Base-by-base conservation (phyloP, 345 rosid species). In the Raphanus sativus region DNA sequence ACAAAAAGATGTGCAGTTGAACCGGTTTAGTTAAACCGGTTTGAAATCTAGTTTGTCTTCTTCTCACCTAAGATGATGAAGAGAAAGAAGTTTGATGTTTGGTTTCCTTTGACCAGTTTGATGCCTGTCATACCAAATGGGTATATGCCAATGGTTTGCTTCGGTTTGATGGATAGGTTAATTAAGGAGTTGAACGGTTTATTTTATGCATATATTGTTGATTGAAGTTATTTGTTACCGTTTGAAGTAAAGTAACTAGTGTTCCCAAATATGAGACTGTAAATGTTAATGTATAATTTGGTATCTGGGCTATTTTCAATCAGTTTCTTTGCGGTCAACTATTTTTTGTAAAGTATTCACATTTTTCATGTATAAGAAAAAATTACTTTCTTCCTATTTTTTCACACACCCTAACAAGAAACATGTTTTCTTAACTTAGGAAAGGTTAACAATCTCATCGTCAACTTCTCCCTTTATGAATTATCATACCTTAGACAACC, bases 131-230 rank as follows among this genome's bases (percentile, higher is more conserved):
- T 50, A 50, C 55, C 65, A 48, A 15, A n/a, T 8, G 38, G 24
- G 58, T 67, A 48, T 2, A 40, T 67, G 62, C 26, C n/a, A 15
- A 45, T 72, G 75, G 21, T 45, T 28, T 62, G 33, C 42, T 42
- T 40, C 16, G 30, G 48, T 72, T 62, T 45, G 62, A 30, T 71
- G 6, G 8, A 48, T 56, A 36, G 54, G 66, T 26, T 59, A 28
- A 24, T 26, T 59, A 28, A 24, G 29, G 54, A 12, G 74, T 56
- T 24, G 12, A 21, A 7, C 40, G 29, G 60, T 24, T 63, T 25
- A 0, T 16, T 16, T 17, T 34, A 45, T 62, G 24, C 54, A 13
- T 61, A 45, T 62, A 30, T 30, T 8, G n/a, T 15, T 13, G 5
- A 32, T 45, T 7, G 29, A 62, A 59, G 25, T 15, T 11, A 29